A percentile compares a stretch with the other conserved stretches of the same genome.
These are phyloP conservation scores for Kodamaea fungicola DNA, from an alignment of 1,139 yeast genomes.

Conservation along the genomic window DNA sequence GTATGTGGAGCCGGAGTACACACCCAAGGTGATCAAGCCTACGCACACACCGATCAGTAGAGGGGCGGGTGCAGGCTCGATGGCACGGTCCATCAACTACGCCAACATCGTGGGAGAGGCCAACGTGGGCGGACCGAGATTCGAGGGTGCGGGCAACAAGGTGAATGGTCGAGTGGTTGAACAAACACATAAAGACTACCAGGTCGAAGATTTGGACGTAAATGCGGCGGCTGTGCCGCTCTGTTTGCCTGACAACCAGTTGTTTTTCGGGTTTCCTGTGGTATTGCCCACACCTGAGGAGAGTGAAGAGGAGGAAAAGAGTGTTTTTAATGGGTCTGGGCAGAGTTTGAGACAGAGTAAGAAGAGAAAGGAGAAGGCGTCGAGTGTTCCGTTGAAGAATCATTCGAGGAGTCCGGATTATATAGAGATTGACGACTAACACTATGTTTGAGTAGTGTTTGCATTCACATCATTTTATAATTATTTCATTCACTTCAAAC, in stretches of 20 bases:
- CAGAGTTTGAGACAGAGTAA: constrained; percentile 69
- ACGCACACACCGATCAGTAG: constrained; percentile 29
- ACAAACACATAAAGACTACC: constrained; percentile 14
- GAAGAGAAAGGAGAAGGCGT: constrained; percentile 63
- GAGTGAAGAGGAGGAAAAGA: constrained; percentile 24
- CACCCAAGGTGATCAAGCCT: constrained; percentile 25
- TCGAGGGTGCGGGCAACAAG: constrained; percentile 67
- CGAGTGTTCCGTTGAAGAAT: constrained; percentile 44
- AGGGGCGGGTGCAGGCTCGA: constrained; percentile 61
- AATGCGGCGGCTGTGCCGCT: constrained; percentile 70
- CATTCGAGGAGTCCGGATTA: constrained; percentile 67
- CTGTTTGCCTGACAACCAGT: constrained; percentile 74
- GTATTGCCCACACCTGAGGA: constrained; percentile 60
- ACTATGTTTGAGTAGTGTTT: too few relatives aligned
- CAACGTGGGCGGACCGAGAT: constrained; percentile 22
- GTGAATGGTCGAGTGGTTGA: constrained; percentile 60
- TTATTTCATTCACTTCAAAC: too few relatives aligned
- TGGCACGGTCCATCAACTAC: constrained; percentile 77
- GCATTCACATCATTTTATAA: too few relatives aligned
- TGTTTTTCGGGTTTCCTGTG: constrained; percentile 91
- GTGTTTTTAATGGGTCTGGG: constrained; percentile 58
- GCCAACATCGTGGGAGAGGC: constrained; percentile 53
- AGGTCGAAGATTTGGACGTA: constrained; percentile 42
- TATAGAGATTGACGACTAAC: constrained; percentile 83
- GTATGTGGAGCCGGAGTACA: constrained; percentile 83